Base-by-base conservation (phyloP, 2,329 filamentous ascomycete species). In the Cladorrhinum sp. region DNA sequence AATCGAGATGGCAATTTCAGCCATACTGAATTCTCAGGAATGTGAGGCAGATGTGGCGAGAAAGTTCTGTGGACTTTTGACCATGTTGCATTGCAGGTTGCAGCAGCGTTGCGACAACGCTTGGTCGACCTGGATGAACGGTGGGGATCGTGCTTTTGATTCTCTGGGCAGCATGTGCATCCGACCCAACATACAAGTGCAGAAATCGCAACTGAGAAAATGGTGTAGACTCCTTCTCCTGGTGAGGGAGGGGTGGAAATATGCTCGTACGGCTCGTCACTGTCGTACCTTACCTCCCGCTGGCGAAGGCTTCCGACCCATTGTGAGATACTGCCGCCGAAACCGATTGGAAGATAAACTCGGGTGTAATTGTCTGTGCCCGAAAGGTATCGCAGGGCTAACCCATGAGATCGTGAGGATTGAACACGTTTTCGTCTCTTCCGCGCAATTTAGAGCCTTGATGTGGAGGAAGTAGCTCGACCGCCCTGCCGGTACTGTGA, bases 381-480 rank as follows among this genome's bases (percentile, higher is more conserved):
- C 42, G n/a, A 46, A 20, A 18, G 33, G 33, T 9, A 36, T 36
- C 33, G 12, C 33, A 39, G 36, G 18, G 9, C 4, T 24, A 46
- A n/a, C 58, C 58, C 56, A 60, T 52, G 52, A 52, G 53, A 60
- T 26, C 4, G 21, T 36, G 42, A 42, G 42, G 18, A 18, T 39
- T 28, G 30, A 30, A 51, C 58, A 60, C 58, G 58, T 60, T 60
- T 57, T 23, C 24, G 8, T 18, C 4, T 24, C 2, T 23, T 54
- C 12, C 6, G 36, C 3, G 4, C 36, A 42, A 14, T 16, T 14
- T 42, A 14, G 36, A 42, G 14, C 16, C 16, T 21, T 21, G 42
- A 20, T 46, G 18, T 16, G 42, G 42, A 26, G 2, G 18, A 49
- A 23, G 26, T 26, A 49, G 23, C 54, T 30, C 21, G 33, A 57